Conservation (phyloP, 1,139 yeast genomes). For the Hansenula lynferdii region DNA sequence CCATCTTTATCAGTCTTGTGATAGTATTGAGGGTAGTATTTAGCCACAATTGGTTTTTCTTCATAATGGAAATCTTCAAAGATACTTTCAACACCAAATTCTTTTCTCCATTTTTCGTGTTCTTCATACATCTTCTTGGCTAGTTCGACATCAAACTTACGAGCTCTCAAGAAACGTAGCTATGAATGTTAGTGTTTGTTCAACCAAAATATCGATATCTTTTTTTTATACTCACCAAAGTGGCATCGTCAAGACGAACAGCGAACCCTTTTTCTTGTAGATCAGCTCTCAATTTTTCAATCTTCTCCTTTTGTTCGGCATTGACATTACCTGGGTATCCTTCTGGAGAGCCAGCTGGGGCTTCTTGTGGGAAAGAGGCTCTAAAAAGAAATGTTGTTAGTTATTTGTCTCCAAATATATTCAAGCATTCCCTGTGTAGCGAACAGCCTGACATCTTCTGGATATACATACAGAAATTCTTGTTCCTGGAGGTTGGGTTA, state of each 20-base stretch:
- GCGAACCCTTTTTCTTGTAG: constrained; percentile 62
- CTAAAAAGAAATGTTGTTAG: constrained; percentile 7
- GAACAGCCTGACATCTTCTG: too few relatives aligned
- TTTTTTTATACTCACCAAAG: constrained; percentile 37
- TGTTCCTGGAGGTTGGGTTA: constrained; percentile 8
- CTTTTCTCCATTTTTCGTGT: constrained; percentile 91
- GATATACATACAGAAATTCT: constrained; percentile 10
- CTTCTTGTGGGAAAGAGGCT: constrained; percentile 61
- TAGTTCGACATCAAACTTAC: constrained; percentile 81
- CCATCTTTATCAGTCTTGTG: constrained; percentile 97
- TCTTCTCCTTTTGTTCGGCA: constrained; percentile 55
- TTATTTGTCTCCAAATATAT: too few relatives aligned
- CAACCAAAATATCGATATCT: not conserved
- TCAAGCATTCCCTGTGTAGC: too few relatives aligned
- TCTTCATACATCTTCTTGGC: constrained; percentile 79
- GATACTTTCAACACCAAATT: constrained; percentile 82
- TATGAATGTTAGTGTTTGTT: constrained; percentile 4
- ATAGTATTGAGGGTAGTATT: constrained; percentile 92
- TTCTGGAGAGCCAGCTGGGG: constrained; percentile 56
- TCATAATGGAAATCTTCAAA: constrained; percentile 81
- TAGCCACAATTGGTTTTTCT: constrained; percentile 87
- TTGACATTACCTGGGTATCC: constrained; percentile 86
- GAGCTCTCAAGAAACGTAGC: constrained; percentile 88
- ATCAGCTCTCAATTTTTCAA: constrained; percentile 53
- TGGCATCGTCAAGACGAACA: constrained; percentile 83